Evolutionary conservation across 768 basidiomycete species (phyloP).

Genomic region (Mrakia gelida): DNA sequence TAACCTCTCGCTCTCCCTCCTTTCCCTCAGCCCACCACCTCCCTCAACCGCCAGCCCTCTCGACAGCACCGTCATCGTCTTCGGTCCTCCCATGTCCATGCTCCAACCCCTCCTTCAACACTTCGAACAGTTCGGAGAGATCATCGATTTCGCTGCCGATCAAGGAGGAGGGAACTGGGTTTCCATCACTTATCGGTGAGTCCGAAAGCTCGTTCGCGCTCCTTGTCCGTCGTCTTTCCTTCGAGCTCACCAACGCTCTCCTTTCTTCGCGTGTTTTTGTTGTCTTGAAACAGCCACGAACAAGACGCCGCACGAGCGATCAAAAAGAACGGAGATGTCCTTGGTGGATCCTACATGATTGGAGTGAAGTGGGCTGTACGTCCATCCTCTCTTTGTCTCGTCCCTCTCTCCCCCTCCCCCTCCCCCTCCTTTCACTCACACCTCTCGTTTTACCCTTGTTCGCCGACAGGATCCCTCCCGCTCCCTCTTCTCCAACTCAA

Average conservation of each 20-base stretch:
- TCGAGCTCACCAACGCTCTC: neutral
- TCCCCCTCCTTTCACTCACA: neutral
- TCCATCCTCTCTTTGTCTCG: conserved; percentile 34
- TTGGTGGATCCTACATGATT: conserved; percentile 66
- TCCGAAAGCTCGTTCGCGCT: neutral
- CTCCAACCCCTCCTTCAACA: conserved; percentile 51
- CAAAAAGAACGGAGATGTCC: conserved; percentile 73
- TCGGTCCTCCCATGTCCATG: conserved; percentile 81
- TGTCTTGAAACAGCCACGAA: neutral
- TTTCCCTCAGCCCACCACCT: neutral
- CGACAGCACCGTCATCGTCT: conserved; percentile 57
- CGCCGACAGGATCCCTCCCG: conserved; percentile 1
- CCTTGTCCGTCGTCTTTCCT: neutral
- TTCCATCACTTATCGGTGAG: conserved; percentile 66
- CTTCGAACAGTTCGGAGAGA: conserved; percentile 54
- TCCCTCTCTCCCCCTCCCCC: neutral
- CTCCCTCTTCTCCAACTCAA: neutral
- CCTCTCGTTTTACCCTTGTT: too few species aligned
- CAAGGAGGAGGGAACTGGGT: conserved; percentile 74
- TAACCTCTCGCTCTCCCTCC: neutral
- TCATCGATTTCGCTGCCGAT: conserved; percentile 64
- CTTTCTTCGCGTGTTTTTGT: too few species aligned
- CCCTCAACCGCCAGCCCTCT: neutral
- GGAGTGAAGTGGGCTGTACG: conserved; percentile 81
- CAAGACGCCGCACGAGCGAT: conserved; percentile 74